Evolutionary conservation across 2,329 filamentous ascomycete species (phyloP), one percentile per base, ranked within the genome.

Genomic region (Karstenula rhodostoma): DNA sequence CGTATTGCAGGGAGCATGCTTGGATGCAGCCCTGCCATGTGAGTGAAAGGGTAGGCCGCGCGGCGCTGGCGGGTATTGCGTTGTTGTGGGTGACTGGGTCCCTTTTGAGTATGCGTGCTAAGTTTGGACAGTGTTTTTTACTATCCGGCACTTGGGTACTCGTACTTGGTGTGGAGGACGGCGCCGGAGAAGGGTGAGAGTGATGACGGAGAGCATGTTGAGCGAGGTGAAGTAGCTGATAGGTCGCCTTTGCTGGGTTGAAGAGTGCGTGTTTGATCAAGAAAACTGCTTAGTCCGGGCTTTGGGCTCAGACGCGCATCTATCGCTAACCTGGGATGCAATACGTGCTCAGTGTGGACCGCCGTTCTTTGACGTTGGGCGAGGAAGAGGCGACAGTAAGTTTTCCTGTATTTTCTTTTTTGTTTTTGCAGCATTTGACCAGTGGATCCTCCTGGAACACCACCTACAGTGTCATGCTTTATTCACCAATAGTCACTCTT

Each of bases 341-440:
- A 29, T 29, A 8, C 27, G 27, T 4, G 8, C 8, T 4, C 8
- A 29, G 27, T 29, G 27, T 8, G 27, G n/a, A n/a, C n/a, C n/a
- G n/a, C n/a, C n/a, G n/a, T n/a, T n/a, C n/a, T n/a, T n/a, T n/a
- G n/a, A n/a, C 57, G 44, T 56, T 59, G 3, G 60, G 47, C 4
- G 12, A 32, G 12, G 32, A 46, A 1, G 60, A 46, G 0, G 57
- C 59, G 35, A 62, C 60, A 17, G 35, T 62, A 25, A 62, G 57
- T 32, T 62, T 62, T 10, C 60, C 60, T 3, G 60, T 35, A 22
- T n/a, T n/a, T n/a, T 59, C 57, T 52, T 59, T 62, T 29, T 62
- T 57, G 10, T 56, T 32, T 43, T 59, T 57, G 57, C 43, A 40
- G 52, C 59, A 62, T 44, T 49, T 59, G 35, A 59, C 57, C 27